Percentiles rank a stretch among this genome's conserved stretches.
These are phyloP conservation scores for Rhizopogon salebrosus DNA, from an alignment of 768 basidiomycete species.

Conservation along the genomic window DNA sequence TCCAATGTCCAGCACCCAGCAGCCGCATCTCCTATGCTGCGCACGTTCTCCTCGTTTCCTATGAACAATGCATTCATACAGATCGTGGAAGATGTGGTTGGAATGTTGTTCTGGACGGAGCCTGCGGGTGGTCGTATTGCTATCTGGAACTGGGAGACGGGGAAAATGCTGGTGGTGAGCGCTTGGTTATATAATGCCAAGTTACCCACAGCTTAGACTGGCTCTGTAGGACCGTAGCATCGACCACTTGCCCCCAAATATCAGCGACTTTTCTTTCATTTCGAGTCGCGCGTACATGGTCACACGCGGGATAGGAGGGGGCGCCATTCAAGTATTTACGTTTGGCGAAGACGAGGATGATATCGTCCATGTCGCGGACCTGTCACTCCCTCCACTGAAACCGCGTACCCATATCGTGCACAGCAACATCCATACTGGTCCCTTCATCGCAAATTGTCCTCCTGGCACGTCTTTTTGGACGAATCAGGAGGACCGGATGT, in stretches of 20 bases:
- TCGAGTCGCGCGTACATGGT: conserved; percentile 38
- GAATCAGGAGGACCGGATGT: conserved; percentile 17
- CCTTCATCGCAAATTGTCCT: conserved; percentile 23
- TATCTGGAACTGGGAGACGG: conserved; percentile 52
- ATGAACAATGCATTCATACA: conserved; percentile 37
- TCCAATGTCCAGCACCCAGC: conserved; percentile 36
- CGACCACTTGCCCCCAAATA: conserved; percentile 17
- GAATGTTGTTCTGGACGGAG: conserved; percentile 36
- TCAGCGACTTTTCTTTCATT: conserved; percentile 45
- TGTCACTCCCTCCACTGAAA: conserved; percentile 10
- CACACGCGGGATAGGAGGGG: conserved; percentile 27
- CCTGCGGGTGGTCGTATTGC: conserved; percentile 18
- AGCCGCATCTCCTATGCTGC: conserved; percentile 28
- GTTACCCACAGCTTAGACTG: background rate
- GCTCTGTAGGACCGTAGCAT: conserved; percentile 24
- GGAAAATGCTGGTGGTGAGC: conserved; percentile 37
- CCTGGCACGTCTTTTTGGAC: conserved; percentile 21
- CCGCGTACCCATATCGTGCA: conserved; percentile 9
- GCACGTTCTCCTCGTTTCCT: conserved; percentile 17
- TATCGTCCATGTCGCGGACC: conserved; percentile 15
- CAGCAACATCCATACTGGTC: conserved; percentile 28
- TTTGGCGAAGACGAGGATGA: conserved; percentile 19
- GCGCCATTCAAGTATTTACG: conserved; percentile 39
- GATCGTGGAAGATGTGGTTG: conserved; percentile 50
- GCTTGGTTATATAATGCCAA: background rate